Base-by-base conservation (phyloP, 1,284 basidiomycete genomes). In the Trametes pubescens region DNA sequence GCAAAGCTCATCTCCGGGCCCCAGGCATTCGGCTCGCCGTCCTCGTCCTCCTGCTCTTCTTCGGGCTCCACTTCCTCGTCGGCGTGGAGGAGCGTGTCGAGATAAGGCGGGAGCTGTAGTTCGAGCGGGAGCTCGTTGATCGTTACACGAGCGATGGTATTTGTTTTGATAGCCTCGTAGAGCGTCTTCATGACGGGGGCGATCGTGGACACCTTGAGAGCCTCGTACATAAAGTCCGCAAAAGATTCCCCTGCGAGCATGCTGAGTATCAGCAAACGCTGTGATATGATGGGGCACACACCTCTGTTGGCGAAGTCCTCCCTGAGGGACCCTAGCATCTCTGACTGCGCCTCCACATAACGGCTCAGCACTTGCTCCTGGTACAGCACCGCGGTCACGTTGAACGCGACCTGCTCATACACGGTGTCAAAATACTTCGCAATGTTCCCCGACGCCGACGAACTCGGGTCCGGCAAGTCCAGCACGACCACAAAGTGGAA, bases 401-500 rank as follows among this genome's bases (percentile, higher is more conserved):
- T 90, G 78, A 96, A 94, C 0, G 91, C 90, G 53, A 96, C 86
- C 72, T 96, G 94, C 66, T 93, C 87, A 75, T 98, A 98, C 51
- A 94, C 85, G 32, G 88, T 85, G 74, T 96, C 92, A 70, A 94
- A 92, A 71, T 94, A 93, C 74, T 87, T 87, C 61, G 86, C 79
- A 24, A 93, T 80, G 71, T 90, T 91, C n/a, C 89, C 89, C 14
- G 87, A 87, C 18, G 87, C 86, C 21, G 92, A 90, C 9, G 90
- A 93, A 4, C 90, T 92, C 4, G 94, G 92, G 77, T 98, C 95
- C 0, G 95, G 95, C 35, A 93, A 84, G 76, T 98, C 95, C 54
- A 96, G 81, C 10, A 97, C 93, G 61, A 97, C 79, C 10, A 95
- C 93, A 64, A 98, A 82, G 76, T 97, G 94, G 77, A 98, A 97